Base-by-base conservation (phyloP, 1,284 basidiomycete species). In the Phellinidium pouzarii region DNA sequence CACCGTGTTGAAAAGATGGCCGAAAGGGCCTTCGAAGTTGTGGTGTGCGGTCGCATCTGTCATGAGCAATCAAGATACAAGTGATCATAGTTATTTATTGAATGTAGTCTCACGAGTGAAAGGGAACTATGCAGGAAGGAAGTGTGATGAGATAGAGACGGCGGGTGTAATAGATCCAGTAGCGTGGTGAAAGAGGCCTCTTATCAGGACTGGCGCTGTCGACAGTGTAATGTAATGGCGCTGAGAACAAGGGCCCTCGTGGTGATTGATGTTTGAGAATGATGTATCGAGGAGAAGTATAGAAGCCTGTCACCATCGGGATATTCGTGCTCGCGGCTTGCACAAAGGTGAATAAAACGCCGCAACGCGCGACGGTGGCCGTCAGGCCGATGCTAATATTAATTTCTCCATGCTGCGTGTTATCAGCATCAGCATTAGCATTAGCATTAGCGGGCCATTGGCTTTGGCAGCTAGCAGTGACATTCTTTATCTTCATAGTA, bases 51-150 rank as follows among this genome's bases (percentile, higher is more conserved):
- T 48, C 27, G 47, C 40, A 42, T 12, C 4, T 11, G 22, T 43
- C 38, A 40, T 27, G 36, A 50, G 38, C 38, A 43, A 50, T 50
- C 27, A 34, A n/a, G 42, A 50, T 40, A 42, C 37, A 50, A 50
- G 14, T 26, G 37, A 25, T 22, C 37, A 44, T 47, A 45, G 46
- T 47, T 52, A 52, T 52, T 46, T 46, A 46, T 45, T 51, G 29
- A 46, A 52, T 52, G 50, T 23, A 52, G 19, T 52, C 50, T 41
- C 50, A 52, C 50, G 50, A 52, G 50, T 52, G 50, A 52, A 52
- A 41, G 26, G 36, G 36, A 17, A 23, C 22, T 14, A 31, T 34
- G 17, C 9, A 4, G 45, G 17, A 25, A 31, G 44, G 27, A 27
- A 25, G 20, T 41, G 52, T n/a, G 52, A 44, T 29, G 40, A 20